A percentile compares a stretch with the other conserved stretches of the same genome.
phyloP scores from a whole-genome alignment of 768 basidiomycete species.

The Lanmaoa rubissima region DNA sequence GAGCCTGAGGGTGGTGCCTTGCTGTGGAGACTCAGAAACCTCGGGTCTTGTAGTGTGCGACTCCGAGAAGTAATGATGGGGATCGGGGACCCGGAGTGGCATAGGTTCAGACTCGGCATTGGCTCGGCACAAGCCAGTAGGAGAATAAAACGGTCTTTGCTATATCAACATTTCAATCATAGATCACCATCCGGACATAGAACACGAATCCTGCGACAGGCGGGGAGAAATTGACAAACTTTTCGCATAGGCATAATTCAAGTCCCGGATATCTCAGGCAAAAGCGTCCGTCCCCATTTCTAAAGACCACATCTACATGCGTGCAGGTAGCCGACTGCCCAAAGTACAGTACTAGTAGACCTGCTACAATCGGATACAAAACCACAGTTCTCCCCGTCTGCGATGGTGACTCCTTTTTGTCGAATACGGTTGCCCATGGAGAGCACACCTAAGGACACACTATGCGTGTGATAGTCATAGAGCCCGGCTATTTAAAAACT shows the following conservation, averaged over 20 bases:
- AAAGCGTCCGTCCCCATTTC: neutral
- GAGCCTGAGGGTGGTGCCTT: neutral
- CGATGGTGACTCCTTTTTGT: neutral
- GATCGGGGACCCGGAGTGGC: no score
- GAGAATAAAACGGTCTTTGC: no score
- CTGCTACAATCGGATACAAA: neutral
- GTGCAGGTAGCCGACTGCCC: neutral
- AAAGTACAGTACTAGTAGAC: conserved; percentile 1
- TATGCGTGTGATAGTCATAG: conserved; percentile 30
- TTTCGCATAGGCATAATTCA: neutral
- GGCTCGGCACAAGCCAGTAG: no score
- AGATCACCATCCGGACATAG: neutral
- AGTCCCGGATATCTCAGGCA: neutral
- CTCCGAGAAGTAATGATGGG: no score
- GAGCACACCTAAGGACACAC: conserved; percentile 23
- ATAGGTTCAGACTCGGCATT: neutral
- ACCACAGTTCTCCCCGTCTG: neutral
- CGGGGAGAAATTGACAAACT: neutral
- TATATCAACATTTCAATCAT: no score
- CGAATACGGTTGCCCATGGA: conserved; percentile 20
- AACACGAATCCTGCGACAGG: no score
- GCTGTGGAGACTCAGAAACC: neutral
- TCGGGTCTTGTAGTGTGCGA: neutral
- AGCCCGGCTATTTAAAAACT: conserved; percentile 23
- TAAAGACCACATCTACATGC: neutral